A percentile compares a stretch with the other conserved stretches of the same genome.
phyloP scores from a whole-genome alignment of 208 protist genomes.

The Trypanosoma lewisi region DNA sequence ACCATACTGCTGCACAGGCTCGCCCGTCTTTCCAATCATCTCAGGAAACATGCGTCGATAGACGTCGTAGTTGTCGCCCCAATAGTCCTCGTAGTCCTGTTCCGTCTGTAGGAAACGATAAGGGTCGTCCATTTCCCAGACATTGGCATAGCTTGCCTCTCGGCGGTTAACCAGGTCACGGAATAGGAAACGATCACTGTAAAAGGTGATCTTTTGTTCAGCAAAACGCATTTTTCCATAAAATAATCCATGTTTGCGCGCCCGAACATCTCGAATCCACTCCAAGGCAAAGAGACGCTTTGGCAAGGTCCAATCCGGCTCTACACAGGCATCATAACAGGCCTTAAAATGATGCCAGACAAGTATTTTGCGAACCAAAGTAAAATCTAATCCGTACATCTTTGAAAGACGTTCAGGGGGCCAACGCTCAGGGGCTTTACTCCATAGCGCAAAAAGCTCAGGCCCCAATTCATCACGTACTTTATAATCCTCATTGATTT shows the following conservation, averaged over 20 bases:
- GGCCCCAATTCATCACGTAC: conserved; percentile 92
- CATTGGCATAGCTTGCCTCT: conserved; percentile 93
- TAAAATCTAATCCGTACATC: conserved; percentile 94
- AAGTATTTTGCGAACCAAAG: conserved; percentile 89
- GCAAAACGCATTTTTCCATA: conserved; percentile 93
- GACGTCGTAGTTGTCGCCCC: conserved; percentile 94
- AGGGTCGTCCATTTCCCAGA: conserved; percentile 95
- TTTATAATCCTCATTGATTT: conserved; percentile 95
- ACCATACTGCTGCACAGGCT: conserved; percentile 93
- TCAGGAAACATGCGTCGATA: conserved; percentile 93
- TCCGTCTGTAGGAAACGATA: conserved; percentile 94
- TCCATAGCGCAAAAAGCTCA: conserved; percentile 92
- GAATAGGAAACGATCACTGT: conserved; percentile 93
- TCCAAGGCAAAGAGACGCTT: conserved; percentile 93
- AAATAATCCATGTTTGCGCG: conserved; percentile 87
- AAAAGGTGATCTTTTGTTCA: conserved; percentile 93
- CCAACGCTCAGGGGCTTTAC: conserved; percentile 92
- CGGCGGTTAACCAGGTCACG: conserved; percentile 90
- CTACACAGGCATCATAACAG: conserved; percentile 93
- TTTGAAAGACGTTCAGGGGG: conserved; percentile 91
- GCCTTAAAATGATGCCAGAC: conserved; percentile 94
- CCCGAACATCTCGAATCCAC: conserved; percentile 91
- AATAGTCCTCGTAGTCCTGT: conserved; percentile 93
- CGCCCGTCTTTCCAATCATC: conserved; percentile 89
- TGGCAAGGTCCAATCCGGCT: conserved; percentile 91